A percentile compares a stretch with the other conserved stretches of the same genome.
Conservation (phyloP, 371 early-diverging fungal species). For the Apophysomyces variabilis region DNA sequence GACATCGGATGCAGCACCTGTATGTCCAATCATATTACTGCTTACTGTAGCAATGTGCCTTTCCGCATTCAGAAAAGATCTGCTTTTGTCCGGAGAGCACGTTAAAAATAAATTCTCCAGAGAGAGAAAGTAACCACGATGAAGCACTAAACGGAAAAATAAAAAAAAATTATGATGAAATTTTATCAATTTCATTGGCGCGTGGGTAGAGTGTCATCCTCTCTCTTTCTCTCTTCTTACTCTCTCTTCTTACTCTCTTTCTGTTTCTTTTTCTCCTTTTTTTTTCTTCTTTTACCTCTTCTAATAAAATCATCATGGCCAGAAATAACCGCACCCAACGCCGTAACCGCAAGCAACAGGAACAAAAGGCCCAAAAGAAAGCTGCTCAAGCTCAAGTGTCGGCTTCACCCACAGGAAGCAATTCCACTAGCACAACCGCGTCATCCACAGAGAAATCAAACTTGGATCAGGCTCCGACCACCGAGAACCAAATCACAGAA, state of each 20-base stretch:
- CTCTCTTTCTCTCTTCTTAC: background rate
- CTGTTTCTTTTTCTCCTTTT: slow-evolving; percentile 10
- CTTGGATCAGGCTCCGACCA: background rate
- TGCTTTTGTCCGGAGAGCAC: slow-evolving; percentile 12
- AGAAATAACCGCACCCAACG: slow-evolving; percentile 1
- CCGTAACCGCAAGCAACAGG: slow-evolving; percentile 11
- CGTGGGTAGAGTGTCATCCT: background rate
- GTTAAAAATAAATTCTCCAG: slow-evolving; percentile 10
- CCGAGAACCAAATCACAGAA: background rate
- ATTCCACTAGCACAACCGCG: slow-evolving; percentile 15
- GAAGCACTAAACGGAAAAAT: slow-evolving; percentile 11
- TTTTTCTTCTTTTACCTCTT: slow-evolving; percentile 5
- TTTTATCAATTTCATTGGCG: slow-evolving; percentile 3
- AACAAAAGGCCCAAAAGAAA: slow-evolving; percentile 15
- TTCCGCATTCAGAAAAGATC: slow-evolving; percentile 12
- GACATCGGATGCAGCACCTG: slow-evolving; percentile 7
- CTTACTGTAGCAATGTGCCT: slow-evolving; percentile 10
- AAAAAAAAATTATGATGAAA: background rate
- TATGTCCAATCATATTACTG: slow-evolving; percentile 5
- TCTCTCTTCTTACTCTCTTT: background rate
- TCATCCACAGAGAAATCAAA: slow-evolving; percentile 9
- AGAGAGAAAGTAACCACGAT: slow-evolving; percentile 8
- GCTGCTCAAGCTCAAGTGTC: slow-evolving; percentile 5
- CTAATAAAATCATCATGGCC: slow-evolving; percentile 13
- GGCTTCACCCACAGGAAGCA: slow-evolving; percentile 1